These are phyloP conservation scores for Scedosporium boydii DNA, from an alignment of 2,329 filamentous ascomycete species.

Conservation along the genomic window DNA sequence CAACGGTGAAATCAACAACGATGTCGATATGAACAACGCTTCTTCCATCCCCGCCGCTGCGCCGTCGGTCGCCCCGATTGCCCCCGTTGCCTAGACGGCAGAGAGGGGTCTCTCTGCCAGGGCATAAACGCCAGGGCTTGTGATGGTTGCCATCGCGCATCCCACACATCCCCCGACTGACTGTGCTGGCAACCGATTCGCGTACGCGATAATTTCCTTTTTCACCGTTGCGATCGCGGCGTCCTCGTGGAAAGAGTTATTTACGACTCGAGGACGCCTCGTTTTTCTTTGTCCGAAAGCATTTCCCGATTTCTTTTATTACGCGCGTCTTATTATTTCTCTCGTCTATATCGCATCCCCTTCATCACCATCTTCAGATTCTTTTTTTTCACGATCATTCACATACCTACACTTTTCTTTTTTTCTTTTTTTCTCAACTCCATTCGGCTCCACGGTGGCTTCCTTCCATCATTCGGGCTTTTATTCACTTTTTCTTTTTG, in stretches of 20 bases:
- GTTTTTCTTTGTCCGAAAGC: not conserved
- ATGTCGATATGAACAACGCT: slow-evolving; percentile 33
- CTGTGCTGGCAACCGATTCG: not conserved
- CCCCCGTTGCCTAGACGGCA: slow-evolving; percentile 24
- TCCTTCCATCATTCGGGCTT: not conserved
- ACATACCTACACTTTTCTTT: slow-evolving; percentile 2
- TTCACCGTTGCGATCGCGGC: not conserved
- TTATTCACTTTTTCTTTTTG: not conserved
- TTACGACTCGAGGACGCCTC: not conserved
- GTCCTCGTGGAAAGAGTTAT: not conserved
- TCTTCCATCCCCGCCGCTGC: slow-evolving; percentile 27
- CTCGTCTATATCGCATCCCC: slow-evolving; percentile 5
- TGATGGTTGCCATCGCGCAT: not conserved
- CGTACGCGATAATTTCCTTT: not conserved
- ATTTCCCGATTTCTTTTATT: slow-evolving; percentile 6
- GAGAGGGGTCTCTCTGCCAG: not conserved
- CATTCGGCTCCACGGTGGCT: not conserved
- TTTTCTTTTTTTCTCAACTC: slow-evolving; percentile 2
- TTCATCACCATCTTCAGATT: slow-evolving; percentile 2
- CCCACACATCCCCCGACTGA: not conserved
- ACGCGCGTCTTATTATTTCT: not conserved
- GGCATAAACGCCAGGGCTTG: not conserved
- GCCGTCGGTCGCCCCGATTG: slow-evolving; percentile 29
- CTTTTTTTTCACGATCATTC: slow-evolving; percentile 5
- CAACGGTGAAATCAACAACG: slow-evolving; percentile 36